Percentiles rank a stretch among this genome's conserved stretches.
phyloP scores from a whole-genome alignment of 2,329 filamentous ascomycete species.

The Neoarthrinium moseri region DNA sequence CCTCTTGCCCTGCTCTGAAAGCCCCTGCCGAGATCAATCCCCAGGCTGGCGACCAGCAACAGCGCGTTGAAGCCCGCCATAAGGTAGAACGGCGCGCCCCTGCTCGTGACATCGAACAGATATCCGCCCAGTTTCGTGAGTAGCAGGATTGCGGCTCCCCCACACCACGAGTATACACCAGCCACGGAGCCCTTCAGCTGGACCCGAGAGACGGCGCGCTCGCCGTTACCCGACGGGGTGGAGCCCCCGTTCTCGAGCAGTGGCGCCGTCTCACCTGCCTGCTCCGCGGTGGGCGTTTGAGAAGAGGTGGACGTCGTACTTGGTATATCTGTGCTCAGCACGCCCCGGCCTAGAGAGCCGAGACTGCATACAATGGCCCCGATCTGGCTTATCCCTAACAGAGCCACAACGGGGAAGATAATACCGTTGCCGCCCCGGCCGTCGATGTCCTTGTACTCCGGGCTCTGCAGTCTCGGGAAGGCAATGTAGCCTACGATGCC shows the following conservation, averaged over 20 bases:
- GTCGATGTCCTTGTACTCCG: slow-evolving; percentile 65
- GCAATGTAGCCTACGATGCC: slow-evolving; percentile 76
- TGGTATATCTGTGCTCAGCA: slow-evolving; percentile 55
- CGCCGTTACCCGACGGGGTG: slow-evolving; percentile 13
- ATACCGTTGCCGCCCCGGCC: slow-evolving; percentile 65
- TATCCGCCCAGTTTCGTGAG: slow-evolving; percentile 88
- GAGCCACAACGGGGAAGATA: slow-evolving; percentile 73
- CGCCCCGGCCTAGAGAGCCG: slow-evolving; percentile 79
- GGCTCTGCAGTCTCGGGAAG: slow-evolving; percentile 75
- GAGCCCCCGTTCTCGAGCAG: slow-evolving; percentile 30
- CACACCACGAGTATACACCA: slow-evolving; percentile 88
- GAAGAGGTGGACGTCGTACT: not conserved
- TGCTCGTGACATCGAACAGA: slow-evolving; percentile 74
- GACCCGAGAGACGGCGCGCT: slow-evolving; percentile 44
- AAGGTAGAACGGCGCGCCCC: slow-evolving; percentile 86
- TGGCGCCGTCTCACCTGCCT: slow-evolving; percentile 31
- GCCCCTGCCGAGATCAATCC: slow-evolving; percentile 41
- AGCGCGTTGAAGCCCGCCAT: slow-evolving; percentile 86
- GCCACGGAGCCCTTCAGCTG: slow-evolving; percentile 89
- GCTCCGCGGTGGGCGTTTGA: slow-evolving; percentile 14
- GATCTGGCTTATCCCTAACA: slow-evolving; percentile 92
- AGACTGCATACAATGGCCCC: slow-evolving; percentile 94
- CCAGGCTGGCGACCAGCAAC: slow-evolving; percentile 58
- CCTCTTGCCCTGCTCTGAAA: not conserved
- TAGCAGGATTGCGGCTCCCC: slow-evolving; percentile 84